Base-by-base conservation (phyloP, 805 yeast species). In the Yamadazyma insecticola region DNA sequence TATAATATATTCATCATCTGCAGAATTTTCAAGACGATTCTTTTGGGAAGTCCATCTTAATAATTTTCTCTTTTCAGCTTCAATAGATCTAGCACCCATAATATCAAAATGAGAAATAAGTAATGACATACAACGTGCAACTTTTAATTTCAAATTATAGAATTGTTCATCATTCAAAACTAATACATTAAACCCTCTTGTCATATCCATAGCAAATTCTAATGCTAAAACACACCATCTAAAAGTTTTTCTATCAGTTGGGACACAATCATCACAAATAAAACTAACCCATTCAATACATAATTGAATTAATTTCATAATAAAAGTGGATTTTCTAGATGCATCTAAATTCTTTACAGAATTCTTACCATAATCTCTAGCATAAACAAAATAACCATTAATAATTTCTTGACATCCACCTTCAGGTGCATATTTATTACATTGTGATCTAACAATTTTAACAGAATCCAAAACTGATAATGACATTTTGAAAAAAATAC, bases 161-260 rank as follows among this genome's bases (percentile, higher is more conserved):
- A 89, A 92, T 47, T 86, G 88, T 16, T 76, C 84, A 40, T 85
- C 84, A 35, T 75, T 78, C 34, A 92, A 64, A 0, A 89, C 82
- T 31, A 90, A 61, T 24, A 92, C 88, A 49, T 90, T 89, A 51
- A 83, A 83, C 1, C 96, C 96, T 30, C 81, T 72, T 0, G 96
- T 88, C 75, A 90, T 80, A 44, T 82, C 87, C 95, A 88, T 87
- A 0, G 96, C 94, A 67, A 87, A 90, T 50, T 92, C 98, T 45
- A 92, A 68, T 0, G 98, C 97, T 10, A 85, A 70, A 15, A 92
- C 97, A 56, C 96, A 87, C 96, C 97, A 92, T 46, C 95, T 69
- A 51, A 92, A 92, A 0, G 97, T 90, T 46, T 79, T 83, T 33
- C 82, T 74, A 44, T 90, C 97, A 0, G 95, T 81, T 1, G 97